These are phyloP conservation scores for Cercospora nicotianae DNA, from an alignment of 2,329 filamentous ascomycete species.

Conservation along the genomic window DNA sequence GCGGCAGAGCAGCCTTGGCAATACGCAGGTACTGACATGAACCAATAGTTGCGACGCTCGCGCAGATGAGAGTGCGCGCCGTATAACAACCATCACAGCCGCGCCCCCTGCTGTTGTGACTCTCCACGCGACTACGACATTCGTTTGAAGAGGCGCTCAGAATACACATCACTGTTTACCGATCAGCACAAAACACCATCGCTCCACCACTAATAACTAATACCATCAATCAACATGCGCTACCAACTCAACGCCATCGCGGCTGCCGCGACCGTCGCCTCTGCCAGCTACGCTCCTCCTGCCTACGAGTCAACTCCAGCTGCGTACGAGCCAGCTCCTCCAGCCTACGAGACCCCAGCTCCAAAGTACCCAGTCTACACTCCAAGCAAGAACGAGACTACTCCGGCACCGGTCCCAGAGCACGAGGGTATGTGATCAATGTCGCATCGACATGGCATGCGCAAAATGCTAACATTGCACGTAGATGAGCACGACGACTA, in stretches of 20 bases:
- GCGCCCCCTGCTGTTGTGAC: not conserved
- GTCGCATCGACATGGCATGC: not conserved
- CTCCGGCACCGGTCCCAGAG: not conserved
- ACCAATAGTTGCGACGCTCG: not conserved
- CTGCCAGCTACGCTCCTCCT: conserved; percentile 6
- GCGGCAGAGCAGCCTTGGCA: conserved; percentile 7
- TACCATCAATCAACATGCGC: conserved; percentile 11
- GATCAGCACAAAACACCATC: not conserved
- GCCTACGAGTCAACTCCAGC: conserved; percentile 4
- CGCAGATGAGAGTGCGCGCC: not conserved
- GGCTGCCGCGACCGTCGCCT: conserved; percentile 4
- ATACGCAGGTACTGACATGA: conserved; percentile 14
- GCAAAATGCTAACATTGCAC: not conserved
- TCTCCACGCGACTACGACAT: conserved; percentile 11
- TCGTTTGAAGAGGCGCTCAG: conserved; percentile 9
- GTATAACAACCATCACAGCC: conserved; percentile 1
- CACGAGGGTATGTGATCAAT: not conserved
- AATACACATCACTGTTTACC: not conserved
- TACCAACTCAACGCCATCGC: conserved; percentile 13
- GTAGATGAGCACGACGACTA: conserved; percentile 7
- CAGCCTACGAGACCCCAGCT: not conserved
- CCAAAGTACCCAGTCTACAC: not conserved
- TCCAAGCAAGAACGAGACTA: not conserved
- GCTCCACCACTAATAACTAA: not conserved
- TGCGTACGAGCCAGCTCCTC: not conserved